Base-by-base conservation (phyloP, 345 rosid species). In the Lepidium didymum region DNA sequence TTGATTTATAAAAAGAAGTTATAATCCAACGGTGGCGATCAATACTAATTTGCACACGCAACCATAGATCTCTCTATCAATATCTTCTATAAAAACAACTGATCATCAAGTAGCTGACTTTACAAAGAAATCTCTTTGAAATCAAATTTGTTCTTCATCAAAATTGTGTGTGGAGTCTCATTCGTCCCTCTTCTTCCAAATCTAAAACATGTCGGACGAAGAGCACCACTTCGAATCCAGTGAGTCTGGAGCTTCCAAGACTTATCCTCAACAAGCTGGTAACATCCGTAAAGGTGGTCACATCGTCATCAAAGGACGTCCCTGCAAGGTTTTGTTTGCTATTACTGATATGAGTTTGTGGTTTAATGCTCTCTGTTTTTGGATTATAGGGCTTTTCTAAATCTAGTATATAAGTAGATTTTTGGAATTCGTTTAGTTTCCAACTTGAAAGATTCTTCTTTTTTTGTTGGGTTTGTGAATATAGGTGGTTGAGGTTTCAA, bases 401-500 rank as follows among this genome's bases (percentile, higher is more conserved):
- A n/a, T n/a, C n/a, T n/a, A n/a, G n/a, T n/a, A n/a, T n/a, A n/a
- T n/a, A n/a, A n/a, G n/a, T n/a, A n/a, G n/a, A n/a, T n/a, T n/a
- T n/a, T n/a, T n/a, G n/a, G 31, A 5, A 27, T 4, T 21, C 3
- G 23, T 3, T 21, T 21, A 3, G 23, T 21, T 21, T 21, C 3
- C n/a, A 21, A 21, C 23, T 21, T 21, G 23, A 21, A 21, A 21
- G 27, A 25, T 25, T 25, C 27, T 25, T 25, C 27, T 3, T 25
- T 25, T 25, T 25, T 25, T 21, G 19, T 57, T 36, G 23, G 5
- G 29, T 42, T 29, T 8, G 10, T 14, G 31, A 27, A 5, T 0
- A 52, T 79, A 89, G 96, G 93, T 89, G 60, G 91, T 81, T 61
- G 91, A 89, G 77, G 96, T 87, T 73, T 89, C 93, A 8, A 90